Base-by-base conservation (phyloP, 352 stramenopile genomes). In the Pythium volutum region DNA sequence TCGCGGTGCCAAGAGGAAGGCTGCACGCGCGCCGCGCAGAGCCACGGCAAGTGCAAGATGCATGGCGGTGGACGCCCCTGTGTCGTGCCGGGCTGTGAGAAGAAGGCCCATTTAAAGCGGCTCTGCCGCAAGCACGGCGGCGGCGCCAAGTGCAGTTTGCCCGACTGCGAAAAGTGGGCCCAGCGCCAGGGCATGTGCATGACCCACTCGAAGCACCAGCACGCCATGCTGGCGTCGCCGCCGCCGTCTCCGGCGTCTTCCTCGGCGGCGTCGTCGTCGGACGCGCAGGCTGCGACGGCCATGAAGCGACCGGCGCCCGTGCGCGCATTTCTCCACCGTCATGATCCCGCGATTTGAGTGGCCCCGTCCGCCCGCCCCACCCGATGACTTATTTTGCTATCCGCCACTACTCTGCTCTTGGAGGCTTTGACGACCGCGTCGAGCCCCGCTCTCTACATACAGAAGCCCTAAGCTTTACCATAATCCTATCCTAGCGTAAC, bases 101-200 rank as follows among this genome's bases (percentile, higher is more conserved):
- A 92, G 77, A 92, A 89, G 62, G 83, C 83, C 20, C 83, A 92
- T 48, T 46, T 95, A 29, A 92, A 93, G 62, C 75, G 82, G 11
- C 59, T 95, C 33, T 95, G 86, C 39, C 86, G 86, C 27, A 86
- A 90, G 64, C 86, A 95, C 68, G 86, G 86, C 43, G 86, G 86
- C 3, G 86, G 86, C 29, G 73, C 79, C 46, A 93, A 93, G 62
- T 95, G 86, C 66, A 78, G 65, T 47, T 45, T 87, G 4, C 9
- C 59, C 9, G 79, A 70, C 6, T 95, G 86, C 29, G 76, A 91
- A 7, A 95, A 95, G 65, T 95, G 86, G 86, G 83, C 84, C 4
- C 86, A 95, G 58, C 81, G 84, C 18, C 72, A 87, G 31, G 80
- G 81, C 49, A 89, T 91, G 84, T 95, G 86, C 69, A 91, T 95